Evolutionary conservation across 345 rosid species (phyloP), one percentile per base, ranked within the genome.

Genomic region (Syzygium aqueum): DNA sequence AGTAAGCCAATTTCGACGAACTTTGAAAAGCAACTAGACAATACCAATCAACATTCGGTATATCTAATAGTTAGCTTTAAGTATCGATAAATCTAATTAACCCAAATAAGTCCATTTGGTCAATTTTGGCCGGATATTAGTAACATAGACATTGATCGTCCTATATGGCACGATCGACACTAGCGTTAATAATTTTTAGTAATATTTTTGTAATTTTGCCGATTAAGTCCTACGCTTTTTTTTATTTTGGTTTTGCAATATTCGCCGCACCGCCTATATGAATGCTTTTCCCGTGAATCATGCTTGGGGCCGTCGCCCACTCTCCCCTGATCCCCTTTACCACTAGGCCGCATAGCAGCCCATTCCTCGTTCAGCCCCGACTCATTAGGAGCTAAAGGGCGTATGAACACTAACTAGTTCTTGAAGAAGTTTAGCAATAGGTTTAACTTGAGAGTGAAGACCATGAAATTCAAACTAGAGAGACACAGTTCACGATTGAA

Each of bases 331-430:
- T 57, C 6, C 28, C 63, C 28, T 57, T 57, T 57, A 10, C 4
- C 14, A 2, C 63, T 2, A 10, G 0, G 4, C 63, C 28, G 6
- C 28, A 0, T 10, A 43, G 63, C 13, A 57, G 0, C 63, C 63
- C 3, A 1, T 23, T 57, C 63, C 6, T 57, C 1, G 3, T 57
- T 23, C 13, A 0, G 1, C 63, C 28, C 6, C 28, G 3, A 57
- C 28, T 57, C 28, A 25, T 57, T 25, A 25, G 63, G 14, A 57
- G 3, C 14, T 22, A 22, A 23, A 23, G n/a, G 3, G 13, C 1
- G n/a, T 23, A 1, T 56, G 12, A 56, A 56, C 61, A 2, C 61
- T 56, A 1, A 23, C 2, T 2, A 56, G 2, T 23, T 23, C 25
- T 11, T 9, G 0, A 57, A 57, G 14, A 57, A 25, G 28, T 57